Evolutionary conservation across 257 asterid genomes (phyloP).

Genomic region (Eucommia ulmoides): DNA sequence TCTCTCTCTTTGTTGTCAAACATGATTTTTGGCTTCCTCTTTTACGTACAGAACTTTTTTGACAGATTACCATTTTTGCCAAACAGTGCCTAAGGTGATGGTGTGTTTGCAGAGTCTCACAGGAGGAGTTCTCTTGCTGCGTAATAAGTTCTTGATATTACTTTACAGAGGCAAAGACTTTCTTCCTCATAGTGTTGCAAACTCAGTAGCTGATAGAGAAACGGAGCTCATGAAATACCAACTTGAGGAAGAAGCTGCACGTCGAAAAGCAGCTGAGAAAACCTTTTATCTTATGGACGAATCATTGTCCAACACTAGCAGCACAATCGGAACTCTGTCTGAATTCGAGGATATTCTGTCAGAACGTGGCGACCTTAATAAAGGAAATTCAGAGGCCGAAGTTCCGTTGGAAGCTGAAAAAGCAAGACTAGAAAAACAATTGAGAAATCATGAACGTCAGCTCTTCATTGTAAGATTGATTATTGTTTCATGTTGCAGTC

Average conservation of each 20-base stretch:
- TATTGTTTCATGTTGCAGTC: slow-evolving; percentile 10
- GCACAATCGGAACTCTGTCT: slow-evolving; percentile 52
- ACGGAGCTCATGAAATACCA: slow-evolving; percentile 47
- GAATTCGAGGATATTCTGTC: slow-evolving; percentile 55
- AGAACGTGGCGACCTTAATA: slow-evolving; percentile 19
- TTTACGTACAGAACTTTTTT: too few relatives aligned
- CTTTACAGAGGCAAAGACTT: slow-evolving; percentile 92
- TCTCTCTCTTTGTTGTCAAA: too few relatives aligned
- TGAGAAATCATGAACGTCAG: slow-evolving; percentile 43
- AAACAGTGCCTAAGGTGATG: neutral
- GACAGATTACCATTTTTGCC: too few relatives aligned
- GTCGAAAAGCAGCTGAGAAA: slow-evolving; percentile 66
- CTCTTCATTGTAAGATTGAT: slow-evolving; percentile 40
- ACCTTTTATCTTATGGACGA: slow-evolving; percentile 24
- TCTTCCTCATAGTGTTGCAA: slow-evolving; percentile 63
- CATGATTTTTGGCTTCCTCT: too few relatives aligned
- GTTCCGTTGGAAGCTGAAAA: slow-evolving; percentile 49
- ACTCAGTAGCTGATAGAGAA: slow-evolving; percentile 53
- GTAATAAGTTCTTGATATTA: slow-evolving; percentile 75
- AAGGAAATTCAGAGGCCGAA: slow-evolving; percentile 28
- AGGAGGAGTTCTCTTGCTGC: slow-evolving; percentile 76
- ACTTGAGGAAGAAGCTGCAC: slow-evolving; percentile 68
- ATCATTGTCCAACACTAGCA: slow-evolving; percentile 22
- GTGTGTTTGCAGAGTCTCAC: slow-evolving; percentile 64
- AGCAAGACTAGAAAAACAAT: slow-evolving; percentile 55